These are phyloP conservation scores for Xerocomus amazonicus DNA, from an alignment of 1,284 basidiomycete species.

Conservation along the genomic window DNA sequence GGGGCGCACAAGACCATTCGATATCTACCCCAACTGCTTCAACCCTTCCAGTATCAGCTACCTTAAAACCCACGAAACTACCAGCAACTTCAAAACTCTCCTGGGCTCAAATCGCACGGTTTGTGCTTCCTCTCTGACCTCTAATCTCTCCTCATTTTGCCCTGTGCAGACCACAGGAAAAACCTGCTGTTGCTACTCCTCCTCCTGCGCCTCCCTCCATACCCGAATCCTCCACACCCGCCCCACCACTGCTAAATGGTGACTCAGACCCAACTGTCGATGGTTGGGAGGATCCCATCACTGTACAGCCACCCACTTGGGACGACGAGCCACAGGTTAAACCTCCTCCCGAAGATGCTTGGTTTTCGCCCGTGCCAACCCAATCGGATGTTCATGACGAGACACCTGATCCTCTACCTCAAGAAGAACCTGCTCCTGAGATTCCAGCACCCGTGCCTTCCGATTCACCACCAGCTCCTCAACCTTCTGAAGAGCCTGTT, in stretches of 20 bases:
- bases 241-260: slow-evolving; percentile 30
- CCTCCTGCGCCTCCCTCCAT: slow-evolving; percentile 22
- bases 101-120: slow-evolving; percentile 79
- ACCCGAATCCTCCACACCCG: slow-evolving; percentile 28
- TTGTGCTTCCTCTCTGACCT: slow-evolving; percentile 22
- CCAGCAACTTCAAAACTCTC: slow-evolving; percentile 71
- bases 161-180: slow-evolving; percentile 26
- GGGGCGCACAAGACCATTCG: slow-evolving; percentile 30
- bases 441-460: slow-evolving; percentile 5
- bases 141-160: slow-evolving; percentile 27
- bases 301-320: slow-evolving; percentile 66
- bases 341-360: slow-evolving; percentile 40
- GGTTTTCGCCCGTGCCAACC: slow-evolving; percentile 33
- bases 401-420: not conserved
- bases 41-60: slow-evolving; percentile 25
- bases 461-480: slow-evolving; percentile 15
- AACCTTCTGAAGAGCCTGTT: slow-evolving; percentile 18
- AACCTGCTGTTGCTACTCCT: slow-evolving; percentile 23
- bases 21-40: slow-evolving; percentile 17
- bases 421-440: slow-evolving; percentile 23
- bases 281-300: slow-evolving; percentile 74
- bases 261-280: slow-evolving; percentile 38
- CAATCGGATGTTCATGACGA: slow-evolving; percentile 26
- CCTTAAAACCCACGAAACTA: slow-evolving; percentile 43
- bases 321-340: slow-evolving; percentile 61